Evolutionary conservation across 2,329 filamentous ascomycete genomes (phyloP), one percentile per base, ranked within the genome.

Genomic region (Colletotrichum chrysophilum): DNA sequence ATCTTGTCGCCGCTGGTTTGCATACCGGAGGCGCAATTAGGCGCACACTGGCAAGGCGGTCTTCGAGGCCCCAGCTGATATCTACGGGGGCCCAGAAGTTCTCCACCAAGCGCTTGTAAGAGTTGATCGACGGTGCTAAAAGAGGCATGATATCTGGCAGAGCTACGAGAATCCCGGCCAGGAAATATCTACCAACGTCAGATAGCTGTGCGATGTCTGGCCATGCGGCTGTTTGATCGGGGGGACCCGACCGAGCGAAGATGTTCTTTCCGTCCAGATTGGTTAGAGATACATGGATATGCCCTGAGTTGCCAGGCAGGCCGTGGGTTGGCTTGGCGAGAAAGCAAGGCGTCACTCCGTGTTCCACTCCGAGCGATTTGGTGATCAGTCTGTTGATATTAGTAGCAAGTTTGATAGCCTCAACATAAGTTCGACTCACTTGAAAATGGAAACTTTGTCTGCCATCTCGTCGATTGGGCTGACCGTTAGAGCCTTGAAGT

Each of bases 131-230:
- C 0, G 94, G 94, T 3, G 93, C 94, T 14, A 95, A 87, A 43
- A 95, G 87, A 3, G 93, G 93, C 94, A 95, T 95, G 77, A 95
- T 91, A 79, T 95, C 93, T 30, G 94, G 92, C 1, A 95, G 87
- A 77, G 94, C 94, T 91, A 56, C 24, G 21, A 56, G 52, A 2
- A 56, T 26, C 7, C 52, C 52, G 21, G 52, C 52, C 0, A 56
- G 52, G 21, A 56, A 28, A 18, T 26, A 10, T 16, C 52, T 21
- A 18, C 52, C 52, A 26, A 56, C 21, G 14, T 56, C 52, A 56
- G 52, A 56, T 0, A 56, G 24, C 21, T 56, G 52, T 8, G 52
- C 52, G 8, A 56, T 56, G 8, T 56, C 52, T 14, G 13, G 21
- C 52, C 52, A 56, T 26, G 52, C 24, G 13, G 52, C 52, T 14